Evolutionary conservation across 192 early-diverging fungal genomes (phyloP).

Genomic region (Umbelopsis sp.): DNA sequence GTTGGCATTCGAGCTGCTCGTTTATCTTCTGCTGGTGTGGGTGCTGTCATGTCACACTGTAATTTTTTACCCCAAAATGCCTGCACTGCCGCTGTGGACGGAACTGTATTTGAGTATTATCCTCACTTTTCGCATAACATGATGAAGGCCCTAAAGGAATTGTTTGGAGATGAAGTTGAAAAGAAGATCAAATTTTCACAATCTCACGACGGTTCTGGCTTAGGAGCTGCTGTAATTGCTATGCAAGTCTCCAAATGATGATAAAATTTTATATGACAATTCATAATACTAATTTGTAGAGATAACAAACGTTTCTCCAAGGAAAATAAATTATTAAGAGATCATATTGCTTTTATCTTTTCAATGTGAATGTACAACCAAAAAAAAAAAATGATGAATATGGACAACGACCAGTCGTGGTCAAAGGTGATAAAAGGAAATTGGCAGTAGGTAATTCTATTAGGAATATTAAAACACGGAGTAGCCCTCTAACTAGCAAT

Average conservation of each 20-base stretch:
- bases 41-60: constrained; percentile 68
- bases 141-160: constrained; percentile 70
- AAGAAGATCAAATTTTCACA: constrained; percentile 70
- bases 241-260: constrained; percentile 41
- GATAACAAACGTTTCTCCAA: background rate
- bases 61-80: constrained; percentile 24
- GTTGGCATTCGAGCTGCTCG: constrained; percentile 86
- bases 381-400: too few relatives aligned
- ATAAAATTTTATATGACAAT: background rate
- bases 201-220: constrained; percentile 82
- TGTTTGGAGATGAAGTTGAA: constrained; percentile 64
- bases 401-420: too few relatives aligned
- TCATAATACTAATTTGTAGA: background rate
- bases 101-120: constrained; percentile 76
- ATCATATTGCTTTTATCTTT: too few relatives aligned
- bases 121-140: constrained; percentile 79
- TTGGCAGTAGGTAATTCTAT: too few relatives aligned
- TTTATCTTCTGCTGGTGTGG: constrained; percentile 70
- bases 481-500: background rate
- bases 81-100: constrained; percentile 58
- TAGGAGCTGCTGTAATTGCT: constrained; percentile 66
- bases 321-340: background rate
- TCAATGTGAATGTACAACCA: too few relatives aligned
- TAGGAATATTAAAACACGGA: too few relatives aligned
- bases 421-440: too few relatives aligned